These are phyloP conservation scores for Talaromyces sp. DNA, from an alignment of 2,329 filamentous ascomycete genomes.

Conservation along the genomic window DNA sequence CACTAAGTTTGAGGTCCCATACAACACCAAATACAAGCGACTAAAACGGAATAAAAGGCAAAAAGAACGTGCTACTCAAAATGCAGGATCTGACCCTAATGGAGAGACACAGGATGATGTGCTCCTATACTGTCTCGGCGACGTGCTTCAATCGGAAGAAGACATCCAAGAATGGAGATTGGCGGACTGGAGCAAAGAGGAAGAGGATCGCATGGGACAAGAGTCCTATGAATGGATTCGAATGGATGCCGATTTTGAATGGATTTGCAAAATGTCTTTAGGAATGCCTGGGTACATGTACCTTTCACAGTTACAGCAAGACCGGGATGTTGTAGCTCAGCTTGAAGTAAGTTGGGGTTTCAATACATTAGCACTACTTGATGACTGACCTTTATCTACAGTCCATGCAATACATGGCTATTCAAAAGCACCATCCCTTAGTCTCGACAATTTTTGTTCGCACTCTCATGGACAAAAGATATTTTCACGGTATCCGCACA, in stretches of 20 bases:
- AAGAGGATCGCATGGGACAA: constrained; percentile 84
- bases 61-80: constrained; percentile 67
- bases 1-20: constrained; percentile 87
- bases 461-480: constrained; percentile 83
- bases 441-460: constrained; percentile 84
- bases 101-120: constrained; percentile 70
- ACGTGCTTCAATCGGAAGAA: constrained; percentile 76
- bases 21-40: constrained; percentile 98
- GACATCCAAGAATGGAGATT: constrained; percentile 80
- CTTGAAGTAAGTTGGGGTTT: constrained; percentile 44
- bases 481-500: constrained; percentile 86
- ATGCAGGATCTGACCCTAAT: constrained; percentile 56
- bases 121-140: constrained; percentile 84
- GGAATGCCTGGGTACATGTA: constrained; percentile 96
- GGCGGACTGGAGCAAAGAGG: constrained; percentile 81
- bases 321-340: constrained; percentile 90
- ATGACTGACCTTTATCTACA: constrained; percentile 15
- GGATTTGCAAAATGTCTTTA: constrained; percentile 79
- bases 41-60: constrained; percentile 81
- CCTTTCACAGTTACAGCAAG: constrained; percentile 92
- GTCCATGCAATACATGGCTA: constrained; percentile 68
- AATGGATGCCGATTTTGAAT: constrained; percentile 96
- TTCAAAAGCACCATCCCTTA: constrained; percentile 65
- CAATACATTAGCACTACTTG: neutral
- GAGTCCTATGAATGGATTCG: constrained; percentile 99